These are phyloP conservation scores for Talaromyces sp. DNA, from an alignment of 2,329 filamentous ascomycete genomes.

Conservation along the genomic window DNA sequence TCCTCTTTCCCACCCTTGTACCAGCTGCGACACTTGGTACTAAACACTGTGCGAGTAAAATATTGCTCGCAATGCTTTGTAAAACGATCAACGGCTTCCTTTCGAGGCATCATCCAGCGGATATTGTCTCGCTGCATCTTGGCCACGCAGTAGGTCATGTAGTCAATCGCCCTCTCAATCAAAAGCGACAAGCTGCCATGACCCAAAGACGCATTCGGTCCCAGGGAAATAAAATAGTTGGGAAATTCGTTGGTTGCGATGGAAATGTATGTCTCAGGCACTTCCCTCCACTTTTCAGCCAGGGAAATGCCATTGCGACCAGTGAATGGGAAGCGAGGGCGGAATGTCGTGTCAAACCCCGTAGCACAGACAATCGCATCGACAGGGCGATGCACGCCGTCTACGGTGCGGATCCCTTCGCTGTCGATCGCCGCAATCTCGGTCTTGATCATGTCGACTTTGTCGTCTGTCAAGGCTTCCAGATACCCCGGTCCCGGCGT, in stretches of 20 bases:
- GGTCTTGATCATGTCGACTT: slow-evolving; percentile 55
- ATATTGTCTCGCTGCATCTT: slow-evolving; percentile 10
- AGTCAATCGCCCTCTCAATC: slow-evolving; percentile 8
- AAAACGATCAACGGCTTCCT: slow-evolving; percentile 8
- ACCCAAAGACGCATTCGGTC: slow-evolving; percentile 31
- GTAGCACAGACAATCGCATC: slow-evolving; percentile 34
- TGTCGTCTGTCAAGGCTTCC: slow-evolving; percentile 56
- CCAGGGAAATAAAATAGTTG: slow-evolving; percentile 37
- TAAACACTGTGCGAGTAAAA: slow-evolving; percentile 8
- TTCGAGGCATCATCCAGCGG: slow-evolving; percentile 16
- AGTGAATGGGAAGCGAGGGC: slow-evolving; percentile 41
- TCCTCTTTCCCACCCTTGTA: slow-evolving; percentile 17
- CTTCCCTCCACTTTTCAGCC: slow-evolving; percentile 39
- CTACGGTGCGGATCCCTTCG: slow-evolving; percentile 24
- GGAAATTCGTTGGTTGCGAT: slow-evolving; percentile 43
- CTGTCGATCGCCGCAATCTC: slow-evolving; percentile 43
- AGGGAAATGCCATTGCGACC: slow-evolving; percentile 35
- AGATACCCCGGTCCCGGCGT: slow-evolving; percentile 47
- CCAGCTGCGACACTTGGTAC: slow-evolving; percentile 8
- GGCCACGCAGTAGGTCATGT: slow-evolving; percentile 9
- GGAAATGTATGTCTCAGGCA: slow-evolving; percentile 41
- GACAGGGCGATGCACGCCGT: slow-evolving; percentile 14
- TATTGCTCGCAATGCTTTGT: slow-evolving; percentile 6
- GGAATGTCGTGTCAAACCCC: slow-evolving; percentile 34
- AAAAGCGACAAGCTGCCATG: slow-evolving; percentile 24